Evolutionary conservation across 768 basidiomycete species (phyloP).

Genomic region (Xerocomus brunneocitrinus): DNA sequence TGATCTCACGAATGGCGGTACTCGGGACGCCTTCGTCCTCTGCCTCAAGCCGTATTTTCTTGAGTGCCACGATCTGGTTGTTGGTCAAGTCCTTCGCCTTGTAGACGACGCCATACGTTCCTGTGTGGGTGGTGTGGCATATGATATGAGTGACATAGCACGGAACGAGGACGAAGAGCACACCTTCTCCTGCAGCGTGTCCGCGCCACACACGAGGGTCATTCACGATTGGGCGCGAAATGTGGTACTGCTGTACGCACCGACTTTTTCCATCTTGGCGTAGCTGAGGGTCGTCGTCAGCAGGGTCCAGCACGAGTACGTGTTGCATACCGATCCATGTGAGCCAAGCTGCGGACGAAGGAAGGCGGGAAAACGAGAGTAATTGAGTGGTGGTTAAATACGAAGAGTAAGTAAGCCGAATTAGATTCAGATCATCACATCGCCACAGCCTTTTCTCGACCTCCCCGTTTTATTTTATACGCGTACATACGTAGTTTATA

Average conservation of each 20-base stretch:
- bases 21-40: constrained; percentile 99
- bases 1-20: constrained; percentile 98
- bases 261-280: constrained; percentile 96
- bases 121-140: constrained; percentile 37
- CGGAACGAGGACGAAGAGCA: neutral
- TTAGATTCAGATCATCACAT: constrained; percentile 12
- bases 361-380: neutral
- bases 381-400: constrained; percentile 17
- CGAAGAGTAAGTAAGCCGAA: constrained; percentile 14
- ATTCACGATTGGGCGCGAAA: constrained; percentile 3
- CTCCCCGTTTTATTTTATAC: neutral
- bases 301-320: constrained; percentile 3
- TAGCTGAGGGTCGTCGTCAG: constrained; percentile 55
- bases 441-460: constrained; percentile 4
- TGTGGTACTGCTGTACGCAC: constrained; percentile 49
- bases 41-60: constrained; percentile 97
- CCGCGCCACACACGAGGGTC: constrained; percentile 17
- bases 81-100: constrained; percentile 83
- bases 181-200: constrained; percentile 41
- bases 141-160: constrained; percentile 3
- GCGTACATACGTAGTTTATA: neutral
- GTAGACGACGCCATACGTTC: constrained; percentile 98
- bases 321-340: constrained; percentile 33
- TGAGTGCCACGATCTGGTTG: constrained; percentile 87
- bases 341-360: constrained; percentile 5